Evolutionary conservation across 495 filamentous ascomycete genomes (phyloP).

Genomic region (Viridothelium virens): DNA sequence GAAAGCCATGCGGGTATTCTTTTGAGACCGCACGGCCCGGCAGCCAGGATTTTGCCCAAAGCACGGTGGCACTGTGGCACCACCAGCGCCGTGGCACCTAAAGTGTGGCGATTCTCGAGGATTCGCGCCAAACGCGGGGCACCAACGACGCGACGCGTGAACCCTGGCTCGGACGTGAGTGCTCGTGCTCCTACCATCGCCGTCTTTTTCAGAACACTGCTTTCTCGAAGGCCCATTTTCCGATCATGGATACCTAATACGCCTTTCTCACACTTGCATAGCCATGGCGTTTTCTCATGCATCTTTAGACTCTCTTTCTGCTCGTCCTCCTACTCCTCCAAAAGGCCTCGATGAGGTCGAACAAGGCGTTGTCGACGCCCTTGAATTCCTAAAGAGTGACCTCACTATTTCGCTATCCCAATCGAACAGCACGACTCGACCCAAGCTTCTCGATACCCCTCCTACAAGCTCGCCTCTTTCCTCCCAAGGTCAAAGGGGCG

Average conservation of each 20-base stretch:
- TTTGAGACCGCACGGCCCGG: too few species aligned
- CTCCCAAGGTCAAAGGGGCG: conserved; percentile 9
- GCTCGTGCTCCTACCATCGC: too few species aligned
- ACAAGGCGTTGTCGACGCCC: conserved; percentile 26
- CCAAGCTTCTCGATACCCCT: conserved; percentile 19
- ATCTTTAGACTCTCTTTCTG: conserved; percentile 35
- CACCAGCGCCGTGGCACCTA: too few species aligned
- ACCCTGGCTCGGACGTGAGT: not conserved
- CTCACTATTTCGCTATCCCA: not conserved
- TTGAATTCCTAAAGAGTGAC: conserved; percentile 29
- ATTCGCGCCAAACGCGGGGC: conserved; percentile 2
- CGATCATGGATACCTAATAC: not conserved
- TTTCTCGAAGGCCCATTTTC: not conserved
- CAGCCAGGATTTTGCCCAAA: too few species aligned
- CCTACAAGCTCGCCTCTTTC: conserved; percentile 34
- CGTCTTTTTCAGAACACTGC: too few species aligned
- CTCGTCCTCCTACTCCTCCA: conserved; percentile 56
- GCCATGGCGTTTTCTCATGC: conserved; percentile 31
- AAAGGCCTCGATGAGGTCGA: conserved; percentile 40
- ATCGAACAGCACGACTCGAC: not conserved
- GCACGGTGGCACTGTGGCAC: too few species aligned
- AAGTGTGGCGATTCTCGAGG: not conserved
- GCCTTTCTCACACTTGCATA: conserved; percentile 1
- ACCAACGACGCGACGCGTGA: conserved; percentile 1
- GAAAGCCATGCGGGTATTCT: not conserved